Evolutionary conservation across 371 early-diverging fungal species (phyloP).

Genomic region (Syncephalastrum sp.): DNA sequence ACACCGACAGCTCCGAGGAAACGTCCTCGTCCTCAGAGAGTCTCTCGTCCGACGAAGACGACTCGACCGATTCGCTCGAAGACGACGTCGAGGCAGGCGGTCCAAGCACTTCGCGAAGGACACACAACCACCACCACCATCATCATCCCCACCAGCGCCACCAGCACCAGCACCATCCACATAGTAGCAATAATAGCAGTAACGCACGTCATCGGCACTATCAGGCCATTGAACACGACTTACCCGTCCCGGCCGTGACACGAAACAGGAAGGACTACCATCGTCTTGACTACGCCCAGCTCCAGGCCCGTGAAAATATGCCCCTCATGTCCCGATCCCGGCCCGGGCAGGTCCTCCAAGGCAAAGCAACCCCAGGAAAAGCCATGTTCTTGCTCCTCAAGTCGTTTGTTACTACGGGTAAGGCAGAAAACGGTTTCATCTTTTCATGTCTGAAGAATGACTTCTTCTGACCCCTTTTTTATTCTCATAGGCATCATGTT

Average conservation of each 20-base stretch:
- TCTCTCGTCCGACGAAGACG: constrained; percentile 21
- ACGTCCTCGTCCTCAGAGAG: constrained; percentile 3
- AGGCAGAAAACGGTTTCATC: background rate
- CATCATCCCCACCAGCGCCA: background rate
- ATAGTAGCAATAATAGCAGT: constrained; percentile 4
- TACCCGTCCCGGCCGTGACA: constrained; percentile 7
- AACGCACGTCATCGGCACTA: background rate
- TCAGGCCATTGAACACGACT: constrained; percentile 2
- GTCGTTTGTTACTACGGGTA: constrained; percentile 86
- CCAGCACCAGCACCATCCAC: background rate
- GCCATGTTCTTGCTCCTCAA: constrained; percentile 84
- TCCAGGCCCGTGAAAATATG: constrained; percentile 47
- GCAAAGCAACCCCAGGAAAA: constrained; percentile 75
- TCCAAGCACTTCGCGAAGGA: too few species aligned
- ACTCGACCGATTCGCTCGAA: constrained; percentile 15
- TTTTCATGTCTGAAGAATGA: background rate
- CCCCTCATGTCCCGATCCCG: constrained; percentile 58
- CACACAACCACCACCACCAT: constrained; percentile 14
- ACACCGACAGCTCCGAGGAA: constrained; percentile 61
- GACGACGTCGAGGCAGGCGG: constrained; percentile 8
- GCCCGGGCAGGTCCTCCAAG: constrained; percentile 54
- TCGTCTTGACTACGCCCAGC: constrained; percentile 33
- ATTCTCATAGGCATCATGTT: constrained; percentile 64
- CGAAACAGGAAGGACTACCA: constrained; percentile 12
- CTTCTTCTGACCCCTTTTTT: background rate